phyloP scores from a whole-genome alignment of 495 filamentous ascomycete genomes.

The Aspergillus bridgeri region DNA sequence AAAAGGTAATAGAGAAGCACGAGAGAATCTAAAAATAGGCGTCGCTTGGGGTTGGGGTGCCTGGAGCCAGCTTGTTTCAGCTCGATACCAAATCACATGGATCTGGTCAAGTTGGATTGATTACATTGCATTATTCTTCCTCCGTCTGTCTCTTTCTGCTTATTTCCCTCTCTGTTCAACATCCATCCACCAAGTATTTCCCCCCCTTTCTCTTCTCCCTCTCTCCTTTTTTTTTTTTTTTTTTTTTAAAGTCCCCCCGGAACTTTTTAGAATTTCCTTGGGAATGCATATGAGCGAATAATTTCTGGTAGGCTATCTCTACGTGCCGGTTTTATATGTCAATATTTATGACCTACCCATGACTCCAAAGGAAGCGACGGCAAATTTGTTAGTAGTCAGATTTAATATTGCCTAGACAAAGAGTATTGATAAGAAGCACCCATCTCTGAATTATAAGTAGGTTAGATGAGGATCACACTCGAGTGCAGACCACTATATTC shows the following conservation, averaged over 20 bases:
- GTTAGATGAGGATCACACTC: not conserved
- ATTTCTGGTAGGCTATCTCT: not conserved
- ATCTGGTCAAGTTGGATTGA: not conserved
- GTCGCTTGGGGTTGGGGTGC: conserved; percentile 6
- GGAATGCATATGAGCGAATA: conserved; percentile 21
- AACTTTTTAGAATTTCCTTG: conserved; percentile 2
- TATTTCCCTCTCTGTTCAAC: not conserved
- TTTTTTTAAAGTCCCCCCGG: not conserved
- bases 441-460: not conserved
- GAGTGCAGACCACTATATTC: not conserved
- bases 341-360: not conserved
- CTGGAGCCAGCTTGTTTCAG: not conserved
- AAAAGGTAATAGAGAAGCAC: conserved; percentile 54
- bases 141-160: not conserved
- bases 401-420: not conserved
- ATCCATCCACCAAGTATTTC: not conserved
- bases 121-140: not conserved
- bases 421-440: not conserved
- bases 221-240: too few species aligned
- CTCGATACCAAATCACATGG: not conserved
- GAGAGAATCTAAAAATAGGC: not conserved
- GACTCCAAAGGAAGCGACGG: not conserved
- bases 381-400: not conserved
- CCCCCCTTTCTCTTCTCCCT: too few species aligned
- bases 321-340: not conserved